These are phyloP conservation scores for Pleurozium schreberi DNA, from an alignment of 225 moss, liverwort and hornwort species.

Conservation along the genomic window DNA sequence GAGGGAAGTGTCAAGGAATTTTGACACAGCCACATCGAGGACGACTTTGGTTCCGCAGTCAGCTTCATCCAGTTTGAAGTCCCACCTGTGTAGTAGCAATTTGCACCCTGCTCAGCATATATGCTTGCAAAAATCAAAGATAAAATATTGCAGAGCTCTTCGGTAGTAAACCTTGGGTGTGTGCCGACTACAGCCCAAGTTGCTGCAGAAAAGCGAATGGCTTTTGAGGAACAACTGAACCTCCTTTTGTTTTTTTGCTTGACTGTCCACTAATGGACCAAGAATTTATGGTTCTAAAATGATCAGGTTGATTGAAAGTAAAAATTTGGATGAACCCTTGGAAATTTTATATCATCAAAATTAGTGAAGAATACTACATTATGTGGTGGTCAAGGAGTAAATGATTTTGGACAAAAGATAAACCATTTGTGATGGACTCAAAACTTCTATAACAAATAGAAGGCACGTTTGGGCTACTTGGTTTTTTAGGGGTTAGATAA, in stretches of 20 bases:
- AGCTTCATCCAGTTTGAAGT: slow-evolving; percentile 52
- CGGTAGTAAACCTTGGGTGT: not conserved
- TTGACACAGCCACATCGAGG: slow-evolving; percentile 53
- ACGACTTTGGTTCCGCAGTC: slow-evolving; percentile 47
- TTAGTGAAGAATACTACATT: not conserved
- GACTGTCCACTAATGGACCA: not conserved
- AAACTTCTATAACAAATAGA: not conserved
- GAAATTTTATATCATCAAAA: not conserved
- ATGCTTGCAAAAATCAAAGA: not conserved
- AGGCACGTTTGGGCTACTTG: not conserved
- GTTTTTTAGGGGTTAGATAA: not conserved
- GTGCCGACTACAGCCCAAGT: not conserved
- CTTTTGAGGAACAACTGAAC: not conserved
- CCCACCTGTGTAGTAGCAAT: slow-evolving; percentile 31
- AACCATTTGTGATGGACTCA: not conserved
- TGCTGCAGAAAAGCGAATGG: not conserved
- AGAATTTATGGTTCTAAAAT: not conserved
- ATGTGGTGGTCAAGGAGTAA: not conserved
- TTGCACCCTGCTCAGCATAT: not conserved
- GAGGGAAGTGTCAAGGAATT: slow-evolving; percentile 73
- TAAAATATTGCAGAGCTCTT: too few species aligned
- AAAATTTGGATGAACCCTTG: too few species aligned
- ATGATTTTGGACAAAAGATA: not conserved
- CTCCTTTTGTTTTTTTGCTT: not conserved
- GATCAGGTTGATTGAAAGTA: not conserved